phyloP scores from a whole-genome alignment of 2,329 filamentous ascomycete genomes.

The Trichoderma sp. region DNA sequence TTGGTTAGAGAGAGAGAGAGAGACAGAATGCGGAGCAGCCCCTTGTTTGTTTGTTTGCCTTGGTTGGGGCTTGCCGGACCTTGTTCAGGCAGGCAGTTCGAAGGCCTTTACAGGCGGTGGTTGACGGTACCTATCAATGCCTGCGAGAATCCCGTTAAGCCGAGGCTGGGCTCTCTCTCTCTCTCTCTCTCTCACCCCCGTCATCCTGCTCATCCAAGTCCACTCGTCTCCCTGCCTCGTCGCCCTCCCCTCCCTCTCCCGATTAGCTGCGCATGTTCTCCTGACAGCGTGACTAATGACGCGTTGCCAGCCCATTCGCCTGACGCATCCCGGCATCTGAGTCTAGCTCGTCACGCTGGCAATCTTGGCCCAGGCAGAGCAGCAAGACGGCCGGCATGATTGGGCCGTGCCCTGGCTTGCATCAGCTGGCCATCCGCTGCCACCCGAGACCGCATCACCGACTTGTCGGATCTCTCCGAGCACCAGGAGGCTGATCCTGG shows the following conservation, averaged over 20 bases:
- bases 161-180: no score
- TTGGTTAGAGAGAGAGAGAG: no score
- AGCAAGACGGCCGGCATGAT: slow-evolving; percentile 9
- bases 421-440: slow-evolving; percentile 24
- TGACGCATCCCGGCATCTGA: slow-evolving; percentile 23
- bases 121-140: no score
- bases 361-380: slow-evolving; percentile 7
- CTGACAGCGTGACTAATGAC: slow-evolving; percentile 28
- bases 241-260: slow-evolving; percentile 13
- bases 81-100: no score
- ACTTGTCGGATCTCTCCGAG: slow-evolving; percentile 26
- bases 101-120: not conserved
- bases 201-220: no score
- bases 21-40: slow-evolving; percentile 21
- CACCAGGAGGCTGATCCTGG: slow-evolving; percentile 10
- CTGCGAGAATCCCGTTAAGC: no score
- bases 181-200: no score
- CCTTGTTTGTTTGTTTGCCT: not conserved
- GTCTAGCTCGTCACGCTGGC: slow-evolving; percentile 25
- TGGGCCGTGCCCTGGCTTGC: slow-evolving; percentile 18
- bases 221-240: not conserved
- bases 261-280: slow-evolving; percentile 17
- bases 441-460: slow-evolving; percentile 16
- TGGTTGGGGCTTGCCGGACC: no score
- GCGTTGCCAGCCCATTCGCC: slow-evolving; percentile 25